Evolutionary conservation across 352 stramenopile species (phyloP).

Genomic region (Phytophthora nicotianae): DNA sequence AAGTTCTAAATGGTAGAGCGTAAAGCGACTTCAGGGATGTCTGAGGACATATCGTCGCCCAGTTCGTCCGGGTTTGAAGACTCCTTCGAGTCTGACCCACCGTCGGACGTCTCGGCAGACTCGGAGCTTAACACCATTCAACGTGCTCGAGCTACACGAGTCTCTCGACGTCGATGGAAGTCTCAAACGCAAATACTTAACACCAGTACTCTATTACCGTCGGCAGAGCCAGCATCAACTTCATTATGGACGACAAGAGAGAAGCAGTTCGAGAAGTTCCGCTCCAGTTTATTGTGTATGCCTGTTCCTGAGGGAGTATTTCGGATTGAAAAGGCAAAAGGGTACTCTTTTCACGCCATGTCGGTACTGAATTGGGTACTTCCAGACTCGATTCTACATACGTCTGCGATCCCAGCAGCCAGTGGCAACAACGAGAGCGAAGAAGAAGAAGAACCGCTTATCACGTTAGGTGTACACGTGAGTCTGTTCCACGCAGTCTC

Average conservation of each 20-base stretch:
- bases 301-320: slow-evolving; percentile 59
- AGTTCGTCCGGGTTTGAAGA: slow-evolving; percentile 19
- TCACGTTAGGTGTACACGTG: slow-evolving; percentile 82
- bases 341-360: slow-evolving; percentile 70
- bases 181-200: slow-evolving; percentile 2
- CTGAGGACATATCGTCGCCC: slow-evolving; percentile 21
- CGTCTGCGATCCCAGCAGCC: slow-evolving; percentile 29
- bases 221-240: slow-evolving; percentile 23
- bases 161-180: slow-evolving; percentile 27
- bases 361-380: slow-evolving; percentile 74
- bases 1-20: slow-evolving; percentile 13
- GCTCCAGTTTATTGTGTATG: slow-evolving; percentile 60
- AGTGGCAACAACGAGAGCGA: slow-evolving; percentile 33
- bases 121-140: slow-evolving; percentile 19
- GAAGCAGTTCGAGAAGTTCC: slow-evolving; percentile 82
- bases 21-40: slow-evolving; percentile 12
- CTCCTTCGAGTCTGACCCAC: slow-evolving; percentile 16
- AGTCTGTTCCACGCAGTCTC: slow-evolving; percentile 88
- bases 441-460: slow-evolving; percentile 49
- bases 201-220: slow-evolving; percentile 22
- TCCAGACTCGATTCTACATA: slow-evolving; percentile 52
- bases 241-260: slow-evolving; percentile 66
- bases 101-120: slow-evolving; percentile 22
- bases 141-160: slow-evolving; percentile 15
- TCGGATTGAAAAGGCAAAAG: slow-evolving; percentile 62